Conservation (phyloP, 345 rosid species). For the Hypericum perforatum region DNA sequence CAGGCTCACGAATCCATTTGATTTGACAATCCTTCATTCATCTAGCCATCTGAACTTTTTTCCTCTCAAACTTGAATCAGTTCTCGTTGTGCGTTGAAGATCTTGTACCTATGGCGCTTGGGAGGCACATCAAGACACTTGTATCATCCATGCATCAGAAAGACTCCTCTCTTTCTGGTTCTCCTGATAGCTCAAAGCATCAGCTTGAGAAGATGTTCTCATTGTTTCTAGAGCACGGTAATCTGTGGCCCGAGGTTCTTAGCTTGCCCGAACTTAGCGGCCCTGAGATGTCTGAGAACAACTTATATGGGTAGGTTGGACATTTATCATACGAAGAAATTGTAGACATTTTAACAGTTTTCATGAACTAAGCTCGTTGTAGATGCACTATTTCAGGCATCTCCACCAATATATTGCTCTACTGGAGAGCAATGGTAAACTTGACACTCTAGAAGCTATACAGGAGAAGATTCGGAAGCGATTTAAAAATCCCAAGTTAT, state of each 20-base stretch:
- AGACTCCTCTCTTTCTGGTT: constrained; percentile 29
- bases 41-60: no score
- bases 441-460: constrained; percentile 74
- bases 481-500: constrained; percentile 83
- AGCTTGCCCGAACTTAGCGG: constrained; percentile 57
- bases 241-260: constrained; percentile 80
- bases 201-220: constrained; percentile 75
- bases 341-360: no score
- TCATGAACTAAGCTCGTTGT: background rate
- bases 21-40: no score
- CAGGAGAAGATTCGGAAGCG: constrained; percentile 86
- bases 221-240: constrained; percentile 89
- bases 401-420: constrained; percentile 55
- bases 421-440: constrained; percentile 60
- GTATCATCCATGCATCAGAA: constrained; percentile 48
- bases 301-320: constrained; percentile 58
- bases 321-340: no score
- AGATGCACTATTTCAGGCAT: constrained; percentile 36
- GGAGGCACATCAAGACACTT: constrained; percentile 68
- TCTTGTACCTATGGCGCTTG: constrained; percentile 79
- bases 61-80: constrained; percentile 32
- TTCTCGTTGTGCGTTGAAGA: constrained; percentile 89
- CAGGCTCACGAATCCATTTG: no score
- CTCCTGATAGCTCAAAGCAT: constrained; percentile 35
- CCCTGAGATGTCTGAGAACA: constrained; percentile 61